phyloP scores from a whole-genome alignment of 2,329 filamentous ascomycete species.

The Biscogniauxia marginata region DNA sequence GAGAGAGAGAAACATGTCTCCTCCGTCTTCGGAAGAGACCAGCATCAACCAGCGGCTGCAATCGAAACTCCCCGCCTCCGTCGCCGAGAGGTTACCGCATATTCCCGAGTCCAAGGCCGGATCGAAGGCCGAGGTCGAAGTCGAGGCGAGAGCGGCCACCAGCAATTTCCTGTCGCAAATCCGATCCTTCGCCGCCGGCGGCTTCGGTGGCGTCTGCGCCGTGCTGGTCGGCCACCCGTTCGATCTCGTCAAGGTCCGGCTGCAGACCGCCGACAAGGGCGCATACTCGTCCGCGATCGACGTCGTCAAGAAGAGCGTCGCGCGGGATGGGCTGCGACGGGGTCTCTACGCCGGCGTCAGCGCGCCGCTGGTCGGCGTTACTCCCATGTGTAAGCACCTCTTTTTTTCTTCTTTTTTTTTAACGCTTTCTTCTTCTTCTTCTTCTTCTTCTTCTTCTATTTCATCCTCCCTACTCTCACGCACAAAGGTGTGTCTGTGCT shows the following conservation, averaged over 20 bases:
- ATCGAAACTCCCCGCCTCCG: conserved; percentile 31
- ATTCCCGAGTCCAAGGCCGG: conserved; percentile 45
- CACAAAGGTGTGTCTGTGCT: too few relatives aligned
- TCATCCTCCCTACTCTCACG: not conserved
- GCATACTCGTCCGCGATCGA: conserved; percentile 90
- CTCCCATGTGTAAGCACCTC: conserved; percentile 84
- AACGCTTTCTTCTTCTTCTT: not conserved
- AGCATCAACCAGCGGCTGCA: conserved; percentile 34
- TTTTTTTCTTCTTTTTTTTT: not conserved
- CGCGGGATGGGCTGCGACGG: conserved; percentile 74
- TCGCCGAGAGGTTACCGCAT: conserved; percentile 41
- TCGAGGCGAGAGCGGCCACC: conserved; percentile 40
- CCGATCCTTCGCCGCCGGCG: conserved; percentile 83
- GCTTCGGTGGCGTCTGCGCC: conserved; percentile 90
- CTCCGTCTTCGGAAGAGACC: not conserved
- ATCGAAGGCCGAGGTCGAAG: conserved; percentile 43
- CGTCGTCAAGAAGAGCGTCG: conserved; percentile 84
- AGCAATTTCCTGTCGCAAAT: conserved; percentile 51
- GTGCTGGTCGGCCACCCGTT: conserved; percentile 96
- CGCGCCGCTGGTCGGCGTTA: conserved; percentile 91
- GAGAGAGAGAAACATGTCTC: not conserved
- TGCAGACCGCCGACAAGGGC: conserved; percentile 93
- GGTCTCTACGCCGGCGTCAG: conserved; percentile 97
- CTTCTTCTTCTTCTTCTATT: not conserved
- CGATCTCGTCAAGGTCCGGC: conserved; percentile 93